phyloP scores from a whole-genome alignment of 176 grass and related monocot species.

The Oryza nivara region DNA sequence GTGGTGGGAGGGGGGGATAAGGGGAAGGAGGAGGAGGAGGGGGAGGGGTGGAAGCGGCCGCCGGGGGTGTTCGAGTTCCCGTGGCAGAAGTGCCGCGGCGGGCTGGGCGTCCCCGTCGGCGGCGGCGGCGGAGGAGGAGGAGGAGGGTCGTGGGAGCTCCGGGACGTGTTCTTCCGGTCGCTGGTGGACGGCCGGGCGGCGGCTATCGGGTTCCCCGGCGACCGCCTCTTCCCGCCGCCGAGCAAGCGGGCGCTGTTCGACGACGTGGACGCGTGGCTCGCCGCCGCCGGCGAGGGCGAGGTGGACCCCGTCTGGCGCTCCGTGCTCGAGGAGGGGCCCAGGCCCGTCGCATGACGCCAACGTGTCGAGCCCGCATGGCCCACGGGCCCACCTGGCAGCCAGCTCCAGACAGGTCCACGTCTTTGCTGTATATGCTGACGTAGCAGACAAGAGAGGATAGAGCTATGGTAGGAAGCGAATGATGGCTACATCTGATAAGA shows the following conservation, averaged over 20 bases:
- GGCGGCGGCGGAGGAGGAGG: too few relatives aligned
- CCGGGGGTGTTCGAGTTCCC: conserved; percentile 79
- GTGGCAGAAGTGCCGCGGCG: conserved; percentile 50
- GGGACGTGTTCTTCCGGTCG: conserved; percentile 81
- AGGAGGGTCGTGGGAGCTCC: conserved; percentile 38
- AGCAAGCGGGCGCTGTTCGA: conserved; percentile 47
- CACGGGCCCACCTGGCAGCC: background rate
- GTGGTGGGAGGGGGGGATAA: background rate
- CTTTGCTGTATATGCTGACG: background rate
- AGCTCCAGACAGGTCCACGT: background rate
- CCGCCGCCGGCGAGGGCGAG: conserved; percentile 45
- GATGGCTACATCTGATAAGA: too few relatives aligned
- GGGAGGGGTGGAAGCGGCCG: conserved; percentile 21
- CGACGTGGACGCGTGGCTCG: conserved; percentile 51
- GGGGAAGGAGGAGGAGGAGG: background rate
- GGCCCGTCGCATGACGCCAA: conserved; percentile 39
- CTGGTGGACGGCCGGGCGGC: conserved; percentile 52
- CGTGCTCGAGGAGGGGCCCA: conserved; percentile 37
- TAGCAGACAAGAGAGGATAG: too few relatives aligned
- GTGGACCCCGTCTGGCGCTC: conserved; percentile 73
- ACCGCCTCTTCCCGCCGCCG: conserved; percentile 41
- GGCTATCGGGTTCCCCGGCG: conserved; percentile 55
- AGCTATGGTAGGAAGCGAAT: too few relatives aligned
- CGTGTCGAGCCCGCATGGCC: background rate
- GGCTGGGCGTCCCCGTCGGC: conserved; percentile 16